These are phyloP conservation scores for Komagataella ulmi DNA, from an alignment of 805 yeast genomes.

Conservation along the genomic window DNA sequence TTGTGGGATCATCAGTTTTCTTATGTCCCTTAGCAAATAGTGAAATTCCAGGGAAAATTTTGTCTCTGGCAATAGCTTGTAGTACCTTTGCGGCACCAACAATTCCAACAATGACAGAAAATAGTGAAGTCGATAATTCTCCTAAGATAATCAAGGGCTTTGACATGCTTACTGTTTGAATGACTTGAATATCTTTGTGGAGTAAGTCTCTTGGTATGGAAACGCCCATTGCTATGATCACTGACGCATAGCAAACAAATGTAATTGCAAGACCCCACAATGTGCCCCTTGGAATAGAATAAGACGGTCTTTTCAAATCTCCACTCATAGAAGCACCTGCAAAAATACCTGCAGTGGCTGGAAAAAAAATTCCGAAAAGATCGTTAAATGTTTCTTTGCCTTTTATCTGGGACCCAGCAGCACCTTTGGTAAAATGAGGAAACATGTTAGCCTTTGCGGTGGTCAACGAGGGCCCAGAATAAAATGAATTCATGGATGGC, in stretches of 20 bases:
- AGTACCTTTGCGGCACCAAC: constrained; percentile 90
- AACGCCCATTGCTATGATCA: constrained; percentile 67
- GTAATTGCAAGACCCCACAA: constrained; percentile 71
- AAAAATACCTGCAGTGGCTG: constrained; percentile 96
- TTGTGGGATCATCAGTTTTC: constrained; percentile 41
- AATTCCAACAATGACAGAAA: constrained; percentile 89
- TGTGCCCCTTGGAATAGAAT: constrained; percentile 90
- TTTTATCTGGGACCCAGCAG: constrained; percentile 70
- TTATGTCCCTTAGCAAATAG: constrained; percentile 38
- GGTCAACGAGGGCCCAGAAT: constrained; percentile 64
- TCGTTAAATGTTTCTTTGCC: constrained; percentile 67
- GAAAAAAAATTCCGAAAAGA: constrained; percentile 90
- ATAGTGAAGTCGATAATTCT: constrained; percentile 83
- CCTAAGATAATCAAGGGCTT: constrained; percentile 66
- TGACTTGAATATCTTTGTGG: constrained; percentile 67
- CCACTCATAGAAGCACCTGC: constrained; percentile 99
- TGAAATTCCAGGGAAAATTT: constrained; percentile 68
- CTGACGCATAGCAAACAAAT: constrained; percentile 63
- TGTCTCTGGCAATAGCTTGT: constrained; percentile 85
- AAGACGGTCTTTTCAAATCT: constrained; percentile 73
- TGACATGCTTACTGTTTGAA: constrained; percentile 67
- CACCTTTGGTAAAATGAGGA: constrained; percentile 78
- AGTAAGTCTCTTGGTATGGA: constrained; percentile 73
- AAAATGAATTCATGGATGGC: constrained; percentile 32
- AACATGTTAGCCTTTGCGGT: constrained; percentile 54